A percentile compares a stretch with the other conserved stretches of the same genome.
Conservation (phyloP, 352 stramenopile species). For the Elongisporangium undulatum region DNA sequence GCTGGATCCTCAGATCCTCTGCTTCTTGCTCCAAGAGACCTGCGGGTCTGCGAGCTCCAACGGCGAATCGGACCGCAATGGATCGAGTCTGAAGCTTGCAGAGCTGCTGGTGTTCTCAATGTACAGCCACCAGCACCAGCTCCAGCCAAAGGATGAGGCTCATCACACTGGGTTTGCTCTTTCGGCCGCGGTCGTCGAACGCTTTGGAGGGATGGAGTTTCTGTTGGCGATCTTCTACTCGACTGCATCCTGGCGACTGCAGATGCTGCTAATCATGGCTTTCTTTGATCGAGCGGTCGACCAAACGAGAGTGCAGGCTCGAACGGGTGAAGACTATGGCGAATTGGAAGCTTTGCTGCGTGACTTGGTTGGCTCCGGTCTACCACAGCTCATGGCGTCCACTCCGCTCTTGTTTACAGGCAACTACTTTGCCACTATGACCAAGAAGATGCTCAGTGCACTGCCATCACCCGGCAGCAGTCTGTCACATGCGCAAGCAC, state of each 20-base stretch:
- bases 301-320: background rate
- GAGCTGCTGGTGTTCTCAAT: constrained; percentile 12
- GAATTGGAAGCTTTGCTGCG: constrained; percentile 6
- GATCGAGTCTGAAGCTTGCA: constrained; percentile 3
- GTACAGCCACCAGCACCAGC: constrained; percentile 2
- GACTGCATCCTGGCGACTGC: background rate
- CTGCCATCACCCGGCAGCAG: constrained; percentile 9
- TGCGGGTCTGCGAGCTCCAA: too few relatives aligned
- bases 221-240: constrained; percentile 9
- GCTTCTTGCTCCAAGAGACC: constrained; percentile 27
- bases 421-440: constrained; percentile 7
- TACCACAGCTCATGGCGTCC: constrained; percentile 2
- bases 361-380: constrained; percentile 4
- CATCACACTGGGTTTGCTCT: constrained; percentile 3
- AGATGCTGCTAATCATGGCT: constrained; percentile 11
- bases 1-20: constrained; percentile 23
- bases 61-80: too few relatives aligned
- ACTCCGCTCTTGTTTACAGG: constrained; percentile 4
- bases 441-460: constrained; percentile 17
- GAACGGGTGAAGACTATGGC: background rate
- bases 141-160: background rate
- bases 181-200: constrained; percentile 3
- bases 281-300: constrained; percentile 16
- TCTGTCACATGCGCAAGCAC: constrained; percentile 32
- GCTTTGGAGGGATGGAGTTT: constrained; percentile 9